Base-by-base conservation (phyloP, 352 stramenopile genomes). In the Phytopythium montanum region DNA sequence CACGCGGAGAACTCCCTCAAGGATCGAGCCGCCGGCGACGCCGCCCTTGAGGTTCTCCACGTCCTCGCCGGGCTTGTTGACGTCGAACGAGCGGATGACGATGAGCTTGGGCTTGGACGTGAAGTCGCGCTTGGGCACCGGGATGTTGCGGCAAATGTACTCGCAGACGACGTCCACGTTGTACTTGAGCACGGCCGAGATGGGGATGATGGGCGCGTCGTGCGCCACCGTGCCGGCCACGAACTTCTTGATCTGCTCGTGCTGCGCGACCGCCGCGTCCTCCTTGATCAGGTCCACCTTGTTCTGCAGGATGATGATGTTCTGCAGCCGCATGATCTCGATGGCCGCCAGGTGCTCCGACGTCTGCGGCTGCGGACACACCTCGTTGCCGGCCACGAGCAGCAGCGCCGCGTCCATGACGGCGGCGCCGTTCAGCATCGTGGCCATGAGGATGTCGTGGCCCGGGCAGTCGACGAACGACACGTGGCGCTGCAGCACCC, bases 391-490 rank as follows among this genome's bases (percentile, higher is more conserved):
- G 4, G 97, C 98, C 18, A 99, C 97, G 25, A 99, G 77, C 38
- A 99, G 82, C 45, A 99, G 82, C 4, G 98, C 97, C 41, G 97
- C 98, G 75, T 99, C 98, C 98, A 99, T 99, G 64, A 99, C 98
- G 34, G 98, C 98, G 3, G 98, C 98, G 66, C 98, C 98, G 90
- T 99, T 99, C 28, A 99, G 87, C 98, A 99, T 99, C 70, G 98
- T 99, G 44, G 98, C 98, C 98, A 99, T 99, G 63, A 99, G 91
- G 90, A 99, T 99, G 77, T 99, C 98, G 87, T 99, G 98, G 59
- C 98, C 98, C 18, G 98, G 98, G 86, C 98, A 99, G 78, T 99
- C 98, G 7, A 99, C 98, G 70, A 99, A 99, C 51, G 92, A 99
- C 33, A 99, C 93, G 75, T 99, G 98, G 62, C 98, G 92, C 75